These are phyloP conservation scores for Eragrostis nindensis DNA, from an alignment of 176 grass and related monocot species.

Conservation along the genomic window DNA sequence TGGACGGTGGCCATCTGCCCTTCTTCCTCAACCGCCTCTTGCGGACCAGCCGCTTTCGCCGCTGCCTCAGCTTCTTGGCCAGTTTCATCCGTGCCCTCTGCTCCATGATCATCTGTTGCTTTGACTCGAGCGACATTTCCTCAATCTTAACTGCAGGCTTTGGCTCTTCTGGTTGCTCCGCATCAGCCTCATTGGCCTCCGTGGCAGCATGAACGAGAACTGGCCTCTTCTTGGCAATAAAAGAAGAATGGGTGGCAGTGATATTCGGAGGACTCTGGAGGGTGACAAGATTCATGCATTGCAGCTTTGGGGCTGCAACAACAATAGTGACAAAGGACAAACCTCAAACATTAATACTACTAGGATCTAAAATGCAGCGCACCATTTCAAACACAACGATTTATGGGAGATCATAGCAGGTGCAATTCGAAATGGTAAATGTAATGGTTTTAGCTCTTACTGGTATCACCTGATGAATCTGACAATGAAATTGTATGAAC, in stretches of 20 bases:
- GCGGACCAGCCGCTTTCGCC: conserved; percentile 69
- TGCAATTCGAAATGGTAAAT: not conserved
- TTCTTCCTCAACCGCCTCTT: conserved; percentile 90
- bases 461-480: not conserved
- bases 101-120: conserved; percentile 70
- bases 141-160: conserved; percentile 50
- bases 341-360: too few species aligned
- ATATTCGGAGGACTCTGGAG: conserved; percentile 34
- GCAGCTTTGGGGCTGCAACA: conserved; percentile 63
- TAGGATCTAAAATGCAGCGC: conserved; percentile 5
- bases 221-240: conserved; percentile 46
- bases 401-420: not conserved
- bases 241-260: conserved; percentile 26
- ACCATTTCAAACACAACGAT: not conserved
- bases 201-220: conserved; percentile 52
- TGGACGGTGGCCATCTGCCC: conserved; percentile 80
- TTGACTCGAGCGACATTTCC: conserved; percentile 72
- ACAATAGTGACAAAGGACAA: not conserved
- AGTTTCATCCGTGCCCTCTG: conserved; percentile 68
- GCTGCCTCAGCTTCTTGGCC: conserved; percentile 71
- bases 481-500: not conserved
- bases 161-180: conserved; percentile 45
- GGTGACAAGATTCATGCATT: conserved; percentile 43
- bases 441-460: not conserved
- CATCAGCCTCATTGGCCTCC: conserved; percentile 48